phyloP scores from a whole-genome alignment of 345 rosid genomes.

The Cardiospermum halicacabum region DNA sequence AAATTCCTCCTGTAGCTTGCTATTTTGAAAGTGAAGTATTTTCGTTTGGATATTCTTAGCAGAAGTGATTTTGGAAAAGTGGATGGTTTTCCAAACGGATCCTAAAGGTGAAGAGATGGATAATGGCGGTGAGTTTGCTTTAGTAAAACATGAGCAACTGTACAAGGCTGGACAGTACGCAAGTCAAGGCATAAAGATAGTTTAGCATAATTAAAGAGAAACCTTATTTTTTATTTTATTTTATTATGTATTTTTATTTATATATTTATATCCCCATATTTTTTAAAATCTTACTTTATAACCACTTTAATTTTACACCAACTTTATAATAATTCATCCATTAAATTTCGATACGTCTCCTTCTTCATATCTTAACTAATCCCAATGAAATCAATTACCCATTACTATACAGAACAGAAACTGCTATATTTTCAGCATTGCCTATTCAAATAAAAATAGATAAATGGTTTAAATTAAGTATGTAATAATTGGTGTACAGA shows the following conservation, averaged over 20 bases:
- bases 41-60: neutral
- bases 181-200: conserved; percentile 12
- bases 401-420: too few species aligned
- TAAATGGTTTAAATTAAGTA: too few species aligned
- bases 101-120: neutral
- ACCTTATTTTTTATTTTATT: neutral
- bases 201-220: conserved; percentile 9
- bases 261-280: too few species aligned
- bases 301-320: neutral
- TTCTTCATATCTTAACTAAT: too few species aligned
- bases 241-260: too few species aligned
- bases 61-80: neutral
- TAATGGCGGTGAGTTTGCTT: neutral
- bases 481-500: too few species aligned
- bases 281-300: neutral
- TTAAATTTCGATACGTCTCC: neutral
- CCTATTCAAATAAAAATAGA: too few species aligned
- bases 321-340: neutral
- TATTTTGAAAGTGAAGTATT: neutral
- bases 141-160: neutral
- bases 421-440: too few species aligned
- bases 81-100: too few species aligned
- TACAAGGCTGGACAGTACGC: conserved; percentile 10
- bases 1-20: neutral
- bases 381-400: too few species aligned